Evolutionary conservation across 2,329 filamentous ascomycete species (phyloP), one percentile per base, ranked within the genome.

Genomic region (Nemania sp.): DNA sequence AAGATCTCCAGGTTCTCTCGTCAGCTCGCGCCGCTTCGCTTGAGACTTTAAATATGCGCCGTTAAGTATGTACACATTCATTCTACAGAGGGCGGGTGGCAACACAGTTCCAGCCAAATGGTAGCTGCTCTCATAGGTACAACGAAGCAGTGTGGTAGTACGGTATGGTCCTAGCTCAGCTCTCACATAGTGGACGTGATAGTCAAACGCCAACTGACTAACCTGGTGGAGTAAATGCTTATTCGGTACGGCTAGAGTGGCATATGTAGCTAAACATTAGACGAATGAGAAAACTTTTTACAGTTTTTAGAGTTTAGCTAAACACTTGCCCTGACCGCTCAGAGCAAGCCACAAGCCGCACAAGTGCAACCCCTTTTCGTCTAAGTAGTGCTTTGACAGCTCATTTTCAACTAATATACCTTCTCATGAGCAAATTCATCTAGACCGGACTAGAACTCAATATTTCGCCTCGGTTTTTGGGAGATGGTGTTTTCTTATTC

Each of bases 201-300:
- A 62, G 32, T 53, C 58, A 26, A 62, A 29, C 38, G 58, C 57
- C 58, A 43, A 62, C 22, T 58, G 20, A 45, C 41, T 35, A 45
- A 45, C 18, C 41, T 18, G 18, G 41, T 45, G 41, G 41, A 45
- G 41, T 45, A 45, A 10, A 10, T n/a, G n/a, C n/a, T n/a, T 32
- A 32, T 32, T 32, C 29, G 29, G 29, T 32, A 32, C 29, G 10
- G 29, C 29, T 32, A 32, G 10, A 32, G 29, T 20, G 41, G 41
- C 41, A 18, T n/a, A 45, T n/a, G 18, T 20, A 45, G 18, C 18
- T 18, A 35, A 35, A 35, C 18, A 45, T 45, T 45, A 5, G 41
- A 45, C 41, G n/a, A 45, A 45, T 45, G 5, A 20, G 41, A 45
- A 45, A 45, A 45, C 41, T 45, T 45, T 45, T 45, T 18, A 45